phyloP scores from a whole-genome alignment of 148 eudicot genomes.

The Rhododendron vialii region DNA sequence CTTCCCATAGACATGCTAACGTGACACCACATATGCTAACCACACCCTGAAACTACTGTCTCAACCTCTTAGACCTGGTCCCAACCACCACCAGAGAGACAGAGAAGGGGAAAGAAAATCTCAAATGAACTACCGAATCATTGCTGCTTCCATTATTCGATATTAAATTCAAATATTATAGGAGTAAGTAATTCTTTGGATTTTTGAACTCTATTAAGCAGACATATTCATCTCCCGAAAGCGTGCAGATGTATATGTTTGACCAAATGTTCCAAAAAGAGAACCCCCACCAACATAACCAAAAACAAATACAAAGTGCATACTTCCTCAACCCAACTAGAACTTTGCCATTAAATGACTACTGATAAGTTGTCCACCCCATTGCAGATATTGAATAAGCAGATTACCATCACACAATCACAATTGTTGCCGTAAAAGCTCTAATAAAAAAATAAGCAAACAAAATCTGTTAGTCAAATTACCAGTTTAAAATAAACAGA shows the following conservation, averaged over 20 bases:
- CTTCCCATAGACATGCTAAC: background rate
- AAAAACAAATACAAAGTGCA: background rate
- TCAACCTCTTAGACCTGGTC: background rate
- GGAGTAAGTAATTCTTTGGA: background rate
- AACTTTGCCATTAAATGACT: background rate
- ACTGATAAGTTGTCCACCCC: background rate
- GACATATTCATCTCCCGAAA: background rate
- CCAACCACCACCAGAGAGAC: background rate
- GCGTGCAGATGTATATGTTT: background rate
- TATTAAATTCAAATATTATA: too few relatives aligned
- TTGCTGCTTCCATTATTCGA: background rate
- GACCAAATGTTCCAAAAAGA: background rate
- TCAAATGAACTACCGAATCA: background rate
- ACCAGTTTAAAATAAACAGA: background rate
- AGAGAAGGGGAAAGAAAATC: background rate
- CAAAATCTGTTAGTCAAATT: background rate
- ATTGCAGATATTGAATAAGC: background rate
- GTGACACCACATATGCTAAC: background rate
- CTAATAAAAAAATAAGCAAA: too few relatives aligned
- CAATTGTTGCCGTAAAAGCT: background rate
- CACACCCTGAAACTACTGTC: background rate
- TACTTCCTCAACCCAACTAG: background rate
- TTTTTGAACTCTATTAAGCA: background rate
- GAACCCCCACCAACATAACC: background rate
- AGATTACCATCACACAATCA: background rate